Evolutionary conservation across 2,329 filamentous ascomycete genomes (phyloP), one percentile per base, ranked within the genome.

Genomic region (Pseudophaeomoniella oleicola): DNA sequence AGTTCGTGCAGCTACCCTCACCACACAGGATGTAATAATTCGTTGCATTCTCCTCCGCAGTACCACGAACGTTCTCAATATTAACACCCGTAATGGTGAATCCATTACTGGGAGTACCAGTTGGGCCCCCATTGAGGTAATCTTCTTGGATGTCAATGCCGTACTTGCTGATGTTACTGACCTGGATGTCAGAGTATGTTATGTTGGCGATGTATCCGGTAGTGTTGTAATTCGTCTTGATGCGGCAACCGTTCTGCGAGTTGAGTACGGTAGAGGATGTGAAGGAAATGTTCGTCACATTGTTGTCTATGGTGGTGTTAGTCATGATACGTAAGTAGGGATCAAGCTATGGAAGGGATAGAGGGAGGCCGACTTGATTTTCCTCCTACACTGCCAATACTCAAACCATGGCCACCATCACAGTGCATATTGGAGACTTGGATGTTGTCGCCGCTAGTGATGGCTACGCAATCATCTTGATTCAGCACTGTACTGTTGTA

Each of bases 391-490:
- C 51, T 54, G 2, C 53, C 53, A 34, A 55, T 55, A 32, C 46
- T 49, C 19, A 56, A 44, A 11, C 53, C 53, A 31, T 56, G 53
- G 4, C 53, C 53, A 10, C 53, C 53, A 17, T 44, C 13, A 16
- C 30, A 32, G 33, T 47, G 46, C 12, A 50, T 39, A 17, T 41
- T 41, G 19, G 43, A 39, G 16, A 52, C 37, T 17, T 42, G 44
- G 16, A 56, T 51, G 36, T 49, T 41, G 10, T 42, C 48, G 27
- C 65, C 66, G 2, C 66, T 71, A 56, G 72, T 76, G 41, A 71
- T 50, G 17, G 72, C 71, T 4, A 76, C 57, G 44, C 72, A 76
- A 48, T 76, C 72, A 40, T 76, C 72, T 54, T 76, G 72, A 58
- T 75, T 75, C 50, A 69, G 63, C 37, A 76, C 60, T 19, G 57